These are phyloP conservation scores for Thecaphora thlaspeos DNA, from an alignment of 1,284 basidiomycete species.

Conservation along the genomic window DNA sequence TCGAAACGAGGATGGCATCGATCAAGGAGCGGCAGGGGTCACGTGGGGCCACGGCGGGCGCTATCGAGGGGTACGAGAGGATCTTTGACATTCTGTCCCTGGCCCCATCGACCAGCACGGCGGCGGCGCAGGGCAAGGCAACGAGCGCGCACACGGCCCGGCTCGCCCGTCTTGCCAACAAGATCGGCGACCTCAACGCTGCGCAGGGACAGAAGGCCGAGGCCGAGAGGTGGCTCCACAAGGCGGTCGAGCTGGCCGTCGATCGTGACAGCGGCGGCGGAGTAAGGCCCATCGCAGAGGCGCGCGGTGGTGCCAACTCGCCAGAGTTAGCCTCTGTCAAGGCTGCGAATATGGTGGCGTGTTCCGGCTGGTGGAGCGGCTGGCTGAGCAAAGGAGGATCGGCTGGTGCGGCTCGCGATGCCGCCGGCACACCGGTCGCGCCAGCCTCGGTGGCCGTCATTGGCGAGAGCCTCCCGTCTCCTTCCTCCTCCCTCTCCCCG, in stretches of 20 bases:
- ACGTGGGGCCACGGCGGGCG: conserved; percentile 11
- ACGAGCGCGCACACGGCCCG: conserved; percentile 1
- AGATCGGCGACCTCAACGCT: conserved; percentile 38
- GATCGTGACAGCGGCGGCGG: conserved; percentile 5
- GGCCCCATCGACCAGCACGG: background rate
- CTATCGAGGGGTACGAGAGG: conserved; percentile 25
- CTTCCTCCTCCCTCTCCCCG: background rate
- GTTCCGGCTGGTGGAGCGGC: background rate
- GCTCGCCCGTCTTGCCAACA: conserved; percentile 41
- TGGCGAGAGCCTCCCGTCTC: background rate
- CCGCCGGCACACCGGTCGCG: background rate
- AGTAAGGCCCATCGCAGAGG: too few species aligned
- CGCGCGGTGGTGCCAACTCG: too few species aligned
- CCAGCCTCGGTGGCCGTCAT: background rate
- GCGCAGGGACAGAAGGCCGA: conserved; percentile 17
- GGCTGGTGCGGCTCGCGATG: background rate
- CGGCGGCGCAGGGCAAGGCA: background rate
- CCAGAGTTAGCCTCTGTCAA: too few species aligned
- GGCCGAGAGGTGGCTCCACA: conserved; percentile 34
- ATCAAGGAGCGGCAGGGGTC: conserved; percentile 33
- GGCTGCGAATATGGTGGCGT: too few species aligned
- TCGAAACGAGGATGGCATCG: conserved; percentile 20
- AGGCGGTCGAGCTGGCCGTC: conserved; percentile 33
- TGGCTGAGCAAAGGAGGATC: background rate
- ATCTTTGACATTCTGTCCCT: conserved; percentile 13